Evolutionary conservation across 768 basidiomycete species (phyloP), one percentile per base, ranked within the genome.

Genomic region (Mycena kentingensis): DNA sequence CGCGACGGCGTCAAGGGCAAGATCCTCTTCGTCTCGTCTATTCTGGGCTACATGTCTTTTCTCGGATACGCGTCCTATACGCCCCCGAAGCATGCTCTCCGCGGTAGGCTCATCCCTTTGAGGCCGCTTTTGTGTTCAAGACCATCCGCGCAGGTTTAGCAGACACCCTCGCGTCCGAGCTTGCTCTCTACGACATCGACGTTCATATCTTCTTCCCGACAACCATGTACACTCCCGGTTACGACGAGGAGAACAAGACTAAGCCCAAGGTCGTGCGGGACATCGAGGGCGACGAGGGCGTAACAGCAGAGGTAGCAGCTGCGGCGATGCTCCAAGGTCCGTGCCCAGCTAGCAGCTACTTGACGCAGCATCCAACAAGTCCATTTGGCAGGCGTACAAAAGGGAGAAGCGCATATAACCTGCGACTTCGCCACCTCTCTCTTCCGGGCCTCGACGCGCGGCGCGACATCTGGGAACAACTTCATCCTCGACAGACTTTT

Each of bases 141-240:
- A 37, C 13, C 29, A 27, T 32, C 11, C 24, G 7, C 8, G 6
- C 63, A 93, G 92, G 88, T 13, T 81, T 97, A 0, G 90, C 90
- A 13, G 94, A 97, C 52, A 79, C 86, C 0, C 76, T 97, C 13
- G 85, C 87, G 7, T 87, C 83, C 22, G 94, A 96, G 63, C 73
- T 92, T 43, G 71, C 84, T 55, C 73, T 94, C 6, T 93, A 95
- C 65, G 80, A 78, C 44, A 88, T 92, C 63, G 74, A 77, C 46
- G 80, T 92, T 5, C 91, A 94, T 58, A 81, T 90, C 37, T 92
- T 84, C 71, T 86, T 91, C 70, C 92, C 94, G 0, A 79, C 79
- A 1, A 90, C 90, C 1, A 95, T 97, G 74, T 80, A 74, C 58
- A 83, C 83, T 0, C 86, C 90, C 0, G 91, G 93, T 0, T 88